Evolutionary conservation across 2,329 filamentous ascomycete genomes (phyloP), one percentile per base, ranked within the genome.

Genomic region (Talaromyces sp.): DNA sequence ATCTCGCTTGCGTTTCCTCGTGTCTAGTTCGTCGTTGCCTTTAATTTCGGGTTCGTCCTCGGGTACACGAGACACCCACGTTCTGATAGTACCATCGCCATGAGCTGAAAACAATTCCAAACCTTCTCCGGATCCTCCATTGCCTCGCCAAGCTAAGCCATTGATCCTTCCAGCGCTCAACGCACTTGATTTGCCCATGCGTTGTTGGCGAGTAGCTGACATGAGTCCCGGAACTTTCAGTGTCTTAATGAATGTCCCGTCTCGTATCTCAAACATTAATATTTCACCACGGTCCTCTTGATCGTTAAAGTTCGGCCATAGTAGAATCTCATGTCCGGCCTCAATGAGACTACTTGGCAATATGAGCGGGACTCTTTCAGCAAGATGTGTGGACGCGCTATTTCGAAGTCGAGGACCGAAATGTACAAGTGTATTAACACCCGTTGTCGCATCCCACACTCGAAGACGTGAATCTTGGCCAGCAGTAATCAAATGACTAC

Each of bases 381-480:
- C 85, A 5, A 89, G 81, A 70, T 85, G 88, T 69, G 80, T 84
- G 62, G 67, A 84, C 59, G 68, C 82, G 76, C 68, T 83, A 74
- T 97, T 97, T 70, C 88, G 89, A 47, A 97, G 84, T 33, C 88
- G 84, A 0, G 93, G 91, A 0, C 93, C 93, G 73, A 97, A 98
- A 75, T 90, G 93, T 0, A 90, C 91, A 6, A 97, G 85, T 0
- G 91, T 96, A 75, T 98, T 97, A 19, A 90, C 90, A 2, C 93
- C 92, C 0, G 87, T 91, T 0, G 83, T 83, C 1, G 90, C 87
- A 73, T 97, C 86, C 94, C 94, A 98, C 1, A 97, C 91, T 4
- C 93, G 86, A 67, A 98, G 89, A 9, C 90, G 87, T 58, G 91
- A 84, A 74, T 98, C 95, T 65, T 96, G 90, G 0, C 93, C 93